Conservation (phyloP, 345 rosid species). For the Kandelia obovata region DNA sequence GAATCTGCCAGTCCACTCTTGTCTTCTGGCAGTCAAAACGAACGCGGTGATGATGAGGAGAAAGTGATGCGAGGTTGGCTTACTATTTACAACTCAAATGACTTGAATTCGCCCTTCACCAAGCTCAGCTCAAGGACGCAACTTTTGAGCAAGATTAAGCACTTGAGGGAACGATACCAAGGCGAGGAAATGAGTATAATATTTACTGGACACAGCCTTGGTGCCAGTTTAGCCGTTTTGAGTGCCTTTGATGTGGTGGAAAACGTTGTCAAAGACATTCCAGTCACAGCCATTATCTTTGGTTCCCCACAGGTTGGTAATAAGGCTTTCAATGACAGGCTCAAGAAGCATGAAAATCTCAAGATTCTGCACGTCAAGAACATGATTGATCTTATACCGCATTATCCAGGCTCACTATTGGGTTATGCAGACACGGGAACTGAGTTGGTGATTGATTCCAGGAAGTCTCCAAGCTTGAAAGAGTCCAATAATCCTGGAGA, state of each 20-base stretch:
- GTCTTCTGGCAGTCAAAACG: constrained; percentile 36
- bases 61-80: constrained; percentile 86
- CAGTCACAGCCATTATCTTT: constrained; percentile 67
- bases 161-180: constrained; percentile 39
- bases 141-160: constrained; percentile 46
- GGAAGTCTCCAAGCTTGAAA: constrained; percentile 62
- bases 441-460: constrained; percentile 60
- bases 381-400: constrained; percentile 61
- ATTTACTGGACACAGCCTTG: constrained; percentile 77
- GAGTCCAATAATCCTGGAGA: constrained; percentile 69
- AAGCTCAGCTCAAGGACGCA: constrained; percentile 55
- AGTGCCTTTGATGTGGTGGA: constrained; percentile 68
- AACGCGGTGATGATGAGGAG: constrained; percentile 34
- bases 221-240: constrained; percentile 67
- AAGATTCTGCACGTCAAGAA: constrained; percentile 64
- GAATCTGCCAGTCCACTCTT: constrained; percentile 43
- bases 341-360: constrained; percentile 41
- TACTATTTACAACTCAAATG: constrained; percentile 55
- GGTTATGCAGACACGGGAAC: constrained; percentile 50
- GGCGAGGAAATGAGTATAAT: constrained; percentile 61
- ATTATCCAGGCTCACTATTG: constrained; percentile 60
- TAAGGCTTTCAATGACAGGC: constrained; percentile 52
- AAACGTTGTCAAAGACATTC: constrained; percentile 52
- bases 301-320: constrained; percentile 82
- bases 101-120: constrained; percentile 61